Evolutionary conservation across 257 asterid species (phyloP).

Genomic region (Thymus mandschuricus): DNA sequence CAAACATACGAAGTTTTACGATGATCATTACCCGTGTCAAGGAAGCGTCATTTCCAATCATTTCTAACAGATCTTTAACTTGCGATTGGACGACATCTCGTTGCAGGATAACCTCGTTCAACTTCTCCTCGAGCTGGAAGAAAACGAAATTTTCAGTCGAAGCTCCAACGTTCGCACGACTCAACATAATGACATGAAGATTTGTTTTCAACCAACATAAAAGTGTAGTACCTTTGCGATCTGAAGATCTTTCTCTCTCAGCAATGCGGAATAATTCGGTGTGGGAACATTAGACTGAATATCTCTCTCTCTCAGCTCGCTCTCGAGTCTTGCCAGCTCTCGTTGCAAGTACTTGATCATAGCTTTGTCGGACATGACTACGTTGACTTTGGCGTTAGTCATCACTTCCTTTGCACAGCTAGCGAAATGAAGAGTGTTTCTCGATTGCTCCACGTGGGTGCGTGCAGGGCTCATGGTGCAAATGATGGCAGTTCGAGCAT

Average conservation of each 20-base stretch:
- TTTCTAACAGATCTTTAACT: conserved; percentile 64
- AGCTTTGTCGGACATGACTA: conserved; percentile 88
- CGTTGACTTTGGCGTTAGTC: conserved; percentile 81
- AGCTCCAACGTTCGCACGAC: not conserved
- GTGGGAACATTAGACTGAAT: conserved; percentile 42
- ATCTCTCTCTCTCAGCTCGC: conserved; percentile 55
- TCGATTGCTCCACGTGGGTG: conserved; percentile 88
- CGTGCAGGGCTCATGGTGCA: conserved; percentile 97
- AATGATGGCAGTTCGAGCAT: conserved; percentile 87
- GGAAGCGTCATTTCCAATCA: conserved; percentile 58
- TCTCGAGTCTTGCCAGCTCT: conserved; percentile 74
- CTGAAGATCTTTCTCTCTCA: conserved; percentile 77
- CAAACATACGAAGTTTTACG: not conserved
- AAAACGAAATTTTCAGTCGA: not conserved
- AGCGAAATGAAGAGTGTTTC: conserved; percentile 95
- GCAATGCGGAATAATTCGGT: conserved; percentile 49
- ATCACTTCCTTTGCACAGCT: conserved; percentile 97
- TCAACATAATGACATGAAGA: not conserved
- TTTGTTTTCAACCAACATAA: not conserved
- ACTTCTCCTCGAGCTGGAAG: conserved; percentile 76
- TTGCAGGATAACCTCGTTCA: conserved; percentile 73
- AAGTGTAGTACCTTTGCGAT: conserved; percentile 64
- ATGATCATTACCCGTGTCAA: conserved; percentile 47
- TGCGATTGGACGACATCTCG: conserved; percentile 85
- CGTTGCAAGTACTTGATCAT: conserved; percentile 84